Evolutionary conservation across 305 asterid genomes (phyloP).

Genomic region (Fraxinus xanthoxyloides): DNA sequence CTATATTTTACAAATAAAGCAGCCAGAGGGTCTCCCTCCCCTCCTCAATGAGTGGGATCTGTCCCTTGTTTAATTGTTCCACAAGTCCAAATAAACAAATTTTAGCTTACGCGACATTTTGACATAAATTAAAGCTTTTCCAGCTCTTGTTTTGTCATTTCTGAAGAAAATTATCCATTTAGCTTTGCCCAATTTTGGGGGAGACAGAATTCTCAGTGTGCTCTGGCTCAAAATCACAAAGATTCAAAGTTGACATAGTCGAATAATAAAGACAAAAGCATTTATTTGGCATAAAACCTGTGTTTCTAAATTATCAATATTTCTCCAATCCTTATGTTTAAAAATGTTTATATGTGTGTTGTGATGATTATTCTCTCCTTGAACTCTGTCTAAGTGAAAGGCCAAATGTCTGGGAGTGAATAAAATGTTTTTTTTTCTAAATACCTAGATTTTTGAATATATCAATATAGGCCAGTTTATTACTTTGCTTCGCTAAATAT

Average conservation of each 20-base stretch:
- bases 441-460: background rate
- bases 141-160: background rate
- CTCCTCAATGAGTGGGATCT: background rate
- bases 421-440: background rate
- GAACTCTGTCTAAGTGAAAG: background rate
- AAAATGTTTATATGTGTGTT: background rate
- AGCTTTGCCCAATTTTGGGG: background rate
- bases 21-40: background rate
- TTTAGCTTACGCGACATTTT: background rate
- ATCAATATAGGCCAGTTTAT: background rate
- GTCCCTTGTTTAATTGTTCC: background rate
- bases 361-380: background rate
- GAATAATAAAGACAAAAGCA: background rate
- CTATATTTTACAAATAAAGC: background rate
- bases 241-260: background rate
- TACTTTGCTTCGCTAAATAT: background rate
- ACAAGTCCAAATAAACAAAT: background rate
- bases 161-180: background rate
- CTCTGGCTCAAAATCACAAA: background rate
- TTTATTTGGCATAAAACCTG: background rate
- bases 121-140: background rate
- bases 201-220: background rate
- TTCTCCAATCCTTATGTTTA: background rate
- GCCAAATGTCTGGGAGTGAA: background rate
- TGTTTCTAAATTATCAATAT: background rate